Evolutionary conservation across 2,329 filamentous ascomycete genomes (phyloP), one percentile per base, ranked within the genome.

Genomic region (Amauroascus niger): DNA sequence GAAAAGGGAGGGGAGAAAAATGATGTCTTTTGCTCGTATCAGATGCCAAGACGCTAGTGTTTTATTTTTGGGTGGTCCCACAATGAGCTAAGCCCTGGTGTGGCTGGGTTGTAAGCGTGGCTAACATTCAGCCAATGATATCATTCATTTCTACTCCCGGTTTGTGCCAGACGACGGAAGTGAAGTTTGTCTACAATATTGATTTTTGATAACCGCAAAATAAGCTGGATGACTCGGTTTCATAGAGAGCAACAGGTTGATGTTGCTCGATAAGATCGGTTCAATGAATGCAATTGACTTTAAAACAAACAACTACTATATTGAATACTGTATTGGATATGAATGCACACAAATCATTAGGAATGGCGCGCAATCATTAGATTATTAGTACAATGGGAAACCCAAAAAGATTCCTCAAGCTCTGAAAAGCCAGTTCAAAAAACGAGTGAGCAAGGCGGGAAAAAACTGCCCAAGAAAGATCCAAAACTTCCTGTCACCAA

Each of bases 301-400:
- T 8, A 24, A 6, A n/a, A 41, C 8, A 24, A n/a, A n/a, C 39
- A 22, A 46, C 24, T 32, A 32, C 43, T 32, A 20, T 46, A 47
- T n/a, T n/a, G n/a, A n/a, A n/a, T n/a, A n/a, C 16, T 47, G n/a
- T 33, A 37, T 49, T 39, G 46, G 46, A 39, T 49, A 49, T 49
- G 45, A 48, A 37, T 48, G 20, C 45, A 49, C 44, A 47, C 26
- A 47, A 32, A 33, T 28, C 13, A n/a, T 22, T 35, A 30, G 30
- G 24, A 49, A 26, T n/a, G 20, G 13, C 20, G 16, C 46, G 30
- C 33, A 40, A 28, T 39, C 20, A 49, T 49, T 49, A 49, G 33
- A 49, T 39, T n/a, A 49, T 49, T 49, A 49, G 11, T 39, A 49
- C 32, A 28, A 24, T 11, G n/a, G 16, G 32, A 18, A 24, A 35